Evolutionary conservation across 495 filamentous ascomycete species (phyloP).

Genomic region (Penicillium bialowiezense): DNA sequence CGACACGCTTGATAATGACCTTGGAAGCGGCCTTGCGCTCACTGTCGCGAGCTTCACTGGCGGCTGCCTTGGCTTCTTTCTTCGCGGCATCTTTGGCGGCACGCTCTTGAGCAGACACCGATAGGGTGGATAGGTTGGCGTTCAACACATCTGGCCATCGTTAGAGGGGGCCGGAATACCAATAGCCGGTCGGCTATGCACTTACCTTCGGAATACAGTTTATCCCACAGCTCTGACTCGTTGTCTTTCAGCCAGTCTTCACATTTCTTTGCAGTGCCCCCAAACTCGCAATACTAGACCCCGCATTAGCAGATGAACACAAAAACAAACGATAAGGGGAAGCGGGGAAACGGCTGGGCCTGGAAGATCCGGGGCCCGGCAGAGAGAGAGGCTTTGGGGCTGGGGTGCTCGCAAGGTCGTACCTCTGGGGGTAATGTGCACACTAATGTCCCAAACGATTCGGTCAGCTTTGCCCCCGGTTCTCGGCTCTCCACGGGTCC

Average conservation of each 20-base stretch:
- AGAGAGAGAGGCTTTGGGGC: not conserved
- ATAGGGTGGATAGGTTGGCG: constrained; percentile 78
- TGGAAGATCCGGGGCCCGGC: not conserved
- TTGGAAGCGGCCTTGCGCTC: constrained; percentile 75
- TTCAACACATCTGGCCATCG: constrained; percentile 66
- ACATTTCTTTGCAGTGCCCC: constrained; percentile 96
- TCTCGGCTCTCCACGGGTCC: constrained; percentile 13
- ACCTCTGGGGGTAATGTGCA: constrained; percentile 94
- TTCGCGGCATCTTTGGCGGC: constrained; percentile 93
- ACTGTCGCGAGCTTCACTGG: constrained; percentile 73
- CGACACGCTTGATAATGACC: constrained; percentile 90
- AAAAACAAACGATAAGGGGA: constrained; percentile 1
- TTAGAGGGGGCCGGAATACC: not conserved
- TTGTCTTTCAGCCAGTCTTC: constrained; percentile 86
- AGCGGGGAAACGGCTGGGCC: constrained; percentile 4
- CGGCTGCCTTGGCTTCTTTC: constrained; percentile 88
- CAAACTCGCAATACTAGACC: constrained; percentile 93
- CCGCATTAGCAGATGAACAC: constrained; percentile 1
- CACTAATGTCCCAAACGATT: constrained; percentile 48
- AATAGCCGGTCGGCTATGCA: not conserved
- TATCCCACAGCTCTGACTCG: constrained; percentile 67
- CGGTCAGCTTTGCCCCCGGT: constrained; percentile 12
- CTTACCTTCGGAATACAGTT: constrained; percentile 79
- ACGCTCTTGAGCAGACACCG: constrained; percentile 83
- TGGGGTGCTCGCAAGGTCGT: constrained; percentile 32